Evolutionary conservation across 2,329 filamentous ascomycete species (phyloP).

Genomic region (Penicillium brasilianum): DNA sequence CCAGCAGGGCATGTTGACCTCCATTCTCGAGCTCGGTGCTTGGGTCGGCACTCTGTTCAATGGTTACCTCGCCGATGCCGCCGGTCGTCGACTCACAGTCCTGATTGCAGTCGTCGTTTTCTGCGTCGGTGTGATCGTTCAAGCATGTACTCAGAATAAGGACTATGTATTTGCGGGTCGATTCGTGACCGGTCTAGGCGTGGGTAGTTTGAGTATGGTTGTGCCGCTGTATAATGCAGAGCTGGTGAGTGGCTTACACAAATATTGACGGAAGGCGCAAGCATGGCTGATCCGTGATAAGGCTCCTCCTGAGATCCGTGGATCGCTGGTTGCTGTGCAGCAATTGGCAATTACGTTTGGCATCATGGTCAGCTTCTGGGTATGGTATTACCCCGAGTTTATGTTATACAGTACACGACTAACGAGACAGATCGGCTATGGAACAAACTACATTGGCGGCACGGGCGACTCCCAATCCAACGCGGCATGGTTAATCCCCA

Average conservation of each 20-base stretch:
- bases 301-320: slow-evolving; percentile 42
- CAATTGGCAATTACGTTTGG: slow-evolving; percentile 45
- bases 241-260: slow-evolving; percentile 10
- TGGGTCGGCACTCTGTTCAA: slow-evolving; percentile 37
- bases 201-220: slow-evolving; percentile 42
- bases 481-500: slow-evolving; percentile 52
- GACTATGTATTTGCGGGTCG: slow-evolving; percentile 39
- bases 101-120: slow-evolving; percentile 34
- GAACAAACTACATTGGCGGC: slow-evolving; percentile 65
- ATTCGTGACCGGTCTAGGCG: slow-evolving; percentile 41
- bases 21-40: slow-evolving; percentile 39
- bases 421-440: slow-evolving; percentile 36
- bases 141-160: slow-evolving; percentile 31
- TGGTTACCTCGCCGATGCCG: slow-evolving; percentile 36
- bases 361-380: slow-evolving; percentile 43
- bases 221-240: slow-evolving; percentile 42
- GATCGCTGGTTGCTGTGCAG: slow-evolving; percentile 41
- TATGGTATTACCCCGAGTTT: not conserved
- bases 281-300: not conserved
- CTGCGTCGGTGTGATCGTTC: slow-evolving; percentile 36
- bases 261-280: no score
- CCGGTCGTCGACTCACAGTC: slow-evolving; percentile 33
- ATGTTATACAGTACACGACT: not conserved
- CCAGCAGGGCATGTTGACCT: slow-evolving; percentile 6
- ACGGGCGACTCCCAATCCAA: slow-evolving; percentile 53